Base-by-base conservation (phyloP, 345 rosid species). In the Acer saccharum region DNA sequence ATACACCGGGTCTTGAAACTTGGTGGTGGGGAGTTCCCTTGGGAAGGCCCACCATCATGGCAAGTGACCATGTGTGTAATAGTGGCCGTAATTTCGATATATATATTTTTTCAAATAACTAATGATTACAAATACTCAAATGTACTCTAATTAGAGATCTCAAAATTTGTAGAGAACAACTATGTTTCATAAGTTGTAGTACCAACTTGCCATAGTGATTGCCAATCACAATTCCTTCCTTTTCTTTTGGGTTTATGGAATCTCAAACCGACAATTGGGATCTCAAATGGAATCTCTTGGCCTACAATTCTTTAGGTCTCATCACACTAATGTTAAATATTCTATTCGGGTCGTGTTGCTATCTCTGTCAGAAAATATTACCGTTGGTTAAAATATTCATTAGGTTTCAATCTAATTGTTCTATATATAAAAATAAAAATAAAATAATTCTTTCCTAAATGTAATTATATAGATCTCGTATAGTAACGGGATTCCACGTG, bases 241-340 rank as follows among this genome's bases (percentile, higher is more conserved):
- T 8, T 41, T 23, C 27, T 18, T 43, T 60, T 7, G 14, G 54
- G 43, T 46, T 74, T 9, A 10, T 7, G 11, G 71, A 65, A 65
- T 75, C 32, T 29, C 7, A n/a, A 65, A 29, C 29, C 61, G 77
- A 74, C 77, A 74, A 65, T 1, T 25, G 14, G 61, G 39, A 41
- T 73, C 52, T 29, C 18, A 17, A 72, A 55, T 72, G 9, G 50
- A 72, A 72, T 72, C 67, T 67, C 10, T 7, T 41, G 27, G 39
- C 23, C 43, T 23, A 14, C 58, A 44, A 17, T 57, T 57, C 23
- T 12, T 50, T 13, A 50, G 55, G 55, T 50, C 55, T 12, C 55
- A 50, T 50, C 55, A 13, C 13, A 50, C 16, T 50, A 2, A 50
- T 50, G 2, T 2, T 20, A 57, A 57, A 17, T 17, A 57, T 57